Evolutionary conservation across 192 early-diverging fungal genomes (phyloP).

Genomic region (Entomortierella beljakovae): DNA sequence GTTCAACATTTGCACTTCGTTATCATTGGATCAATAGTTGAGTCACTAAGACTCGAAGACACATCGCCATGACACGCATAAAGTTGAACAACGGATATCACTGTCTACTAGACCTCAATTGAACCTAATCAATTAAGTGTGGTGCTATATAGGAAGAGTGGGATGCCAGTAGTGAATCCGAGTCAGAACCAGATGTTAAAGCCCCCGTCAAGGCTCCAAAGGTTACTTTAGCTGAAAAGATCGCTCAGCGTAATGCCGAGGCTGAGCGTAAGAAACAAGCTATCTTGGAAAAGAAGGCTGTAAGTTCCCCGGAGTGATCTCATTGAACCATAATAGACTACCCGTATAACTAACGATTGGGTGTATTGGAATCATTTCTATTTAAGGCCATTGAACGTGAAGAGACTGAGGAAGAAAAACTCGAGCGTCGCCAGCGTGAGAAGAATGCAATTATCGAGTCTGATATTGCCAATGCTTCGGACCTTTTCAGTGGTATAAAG

Average conservation of each 20-base stretch:
- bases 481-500: conserved; percentile 73
- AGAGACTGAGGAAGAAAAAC: conserved; percentile 65
- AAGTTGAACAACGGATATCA: no score
- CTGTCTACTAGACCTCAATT: no score
- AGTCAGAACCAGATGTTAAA: conserved; percentile 63
- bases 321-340: no score
- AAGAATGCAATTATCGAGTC: conserved; percentile 69
- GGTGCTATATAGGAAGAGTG: conserved; percentile 54
- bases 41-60: no score
- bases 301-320: conserved; percentile 4
- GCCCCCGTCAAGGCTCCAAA: conserved; percentile 39
- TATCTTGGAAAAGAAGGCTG: conserved; percentile 40
- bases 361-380: not conserved
- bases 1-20: no score
- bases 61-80: no score
- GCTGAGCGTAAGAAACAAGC: conserved; percentile 61
- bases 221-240: conserved; percentile 65
- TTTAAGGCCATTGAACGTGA: not conserved
- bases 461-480: conserved; percentile 71
- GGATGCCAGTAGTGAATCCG: conserved; percentile 75
- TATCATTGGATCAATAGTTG: no score
- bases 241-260: conserved; percentile 69
- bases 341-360: no score
- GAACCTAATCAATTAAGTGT: not conserved
- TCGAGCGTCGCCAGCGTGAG: conserved; percentile 65